phyloP scores from a whole-genome alignment of 1,139 yeast species.

The Tardiomyces depauwii region DNA sequence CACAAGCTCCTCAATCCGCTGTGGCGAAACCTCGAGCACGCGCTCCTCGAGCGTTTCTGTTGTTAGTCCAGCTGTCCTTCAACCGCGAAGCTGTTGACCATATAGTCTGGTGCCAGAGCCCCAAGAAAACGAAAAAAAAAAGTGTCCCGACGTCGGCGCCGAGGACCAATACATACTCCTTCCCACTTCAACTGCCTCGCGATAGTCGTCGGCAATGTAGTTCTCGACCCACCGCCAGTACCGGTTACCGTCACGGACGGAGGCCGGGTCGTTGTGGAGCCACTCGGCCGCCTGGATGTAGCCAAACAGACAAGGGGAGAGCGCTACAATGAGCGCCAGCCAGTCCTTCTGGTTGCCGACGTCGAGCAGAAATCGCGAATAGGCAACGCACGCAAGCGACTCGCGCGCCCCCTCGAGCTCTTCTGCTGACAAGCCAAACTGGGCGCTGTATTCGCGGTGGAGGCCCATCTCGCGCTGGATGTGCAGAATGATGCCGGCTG shows the following conservation, averaged over 20 bases:
- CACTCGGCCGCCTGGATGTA: constrained; percentile 43
- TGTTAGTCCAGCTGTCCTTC: not conserved
- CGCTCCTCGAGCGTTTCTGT: constrained; percentile 36
- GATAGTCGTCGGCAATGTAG: constrained; percentile 48
- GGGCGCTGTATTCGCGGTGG: constrained; percentile 42
- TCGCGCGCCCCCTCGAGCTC: constrained; percentile 39
- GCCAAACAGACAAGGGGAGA: constrained; percentile 73
- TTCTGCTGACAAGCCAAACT: constrained; percentile 36
- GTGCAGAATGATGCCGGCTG: constrained; percentile 40
- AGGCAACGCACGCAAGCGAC: constrained; percentile 45
- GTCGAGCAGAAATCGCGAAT: constrained; percentile 47
- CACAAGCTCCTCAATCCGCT: constrained; percentile 40
- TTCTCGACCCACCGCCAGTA: constrained; percentile 53
- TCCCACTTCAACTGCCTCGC: constrained; percentile 41
- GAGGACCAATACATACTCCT: not conserved
- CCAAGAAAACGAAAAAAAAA: too few species aligned
- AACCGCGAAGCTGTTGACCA: not conserved
- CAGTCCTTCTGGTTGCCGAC: constrained; percentile 46
- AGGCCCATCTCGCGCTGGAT: constrained; percentile 45
- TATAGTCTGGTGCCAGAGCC: too few species aligned
- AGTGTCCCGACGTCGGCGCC: too few species aligned
- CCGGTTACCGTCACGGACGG: constrained; percentile 14
- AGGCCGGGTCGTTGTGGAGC: constrained; percentile 9
- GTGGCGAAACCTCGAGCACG: constrained; percentile 27
- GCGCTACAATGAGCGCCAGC: constrained; percentile 53